Conservation (phyloP, 192 early-diverging fungal species). For the Phlyctochytrium arcticum region DNA sequence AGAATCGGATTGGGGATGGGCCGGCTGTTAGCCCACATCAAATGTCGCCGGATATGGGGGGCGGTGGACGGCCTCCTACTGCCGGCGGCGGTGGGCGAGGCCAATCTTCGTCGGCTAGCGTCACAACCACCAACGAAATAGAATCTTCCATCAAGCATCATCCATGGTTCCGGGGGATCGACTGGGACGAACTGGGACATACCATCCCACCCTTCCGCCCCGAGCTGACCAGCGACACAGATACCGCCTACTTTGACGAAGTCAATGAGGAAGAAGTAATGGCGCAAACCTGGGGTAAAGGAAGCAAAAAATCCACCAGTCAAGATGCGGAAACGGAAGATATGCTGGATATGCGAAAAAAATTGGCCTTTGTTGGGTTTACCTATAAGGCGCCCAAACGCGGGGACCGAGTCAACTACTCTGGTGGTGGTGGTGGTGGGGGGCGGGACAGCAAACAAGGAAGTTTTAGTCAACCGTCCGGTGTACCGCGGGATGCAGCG, state of each 20-base stretch:
- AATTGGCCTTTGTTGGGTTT: slow-evolving; percentile 48
- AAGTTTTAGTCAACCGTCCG: too few relatives aligned
- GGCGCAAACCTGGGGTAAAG: neutral
- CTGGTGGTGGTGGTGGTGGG: too few relatives aligned
- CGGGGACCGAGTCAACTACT: too few relatives aligned
- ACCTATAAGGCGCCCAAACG: slow-evolving; percentile 22
- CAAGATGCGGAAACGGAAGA: slow-evolving; percentile 37
- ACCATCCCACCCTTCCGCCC: slow-evolving; percentile 36
- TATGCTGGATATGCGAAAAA: slow-evolving; percentile 58
- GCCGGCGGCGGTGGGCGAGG: neutral
- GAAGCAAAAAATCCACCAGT: neutral
- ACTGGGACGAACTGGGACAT: slow-evolving; percentile 34
- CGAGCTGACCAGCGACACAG: slow-evolving; percentile 20
- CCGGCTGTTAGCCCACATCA: too few relatives aligned
- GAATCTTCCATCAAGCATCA: slow-evolving; percentile 46
- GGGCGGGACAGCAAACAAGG: too few relatives aligned
- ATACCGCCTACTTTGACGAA: slow-evolving; percentile 46
- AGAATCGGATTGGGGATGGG: slow-evolving; percentile 47
- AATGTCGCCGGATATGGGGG: neutral
- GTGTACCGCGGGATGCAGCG: too few relatives aligned
- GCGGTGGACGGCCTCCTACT: neutral
- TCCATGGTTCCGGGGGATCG: slow-evolving; percentile 45
- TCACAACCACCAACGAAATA: neutral
- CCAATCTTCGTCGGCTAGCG: neutral
- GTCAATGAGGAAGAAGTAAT: slow-evolving; percentile 47